Base-by-base conservation (phyloP, 2,329 filamentous ascomycete genomes). In the Clonostachys rhizophaga region DNA sequence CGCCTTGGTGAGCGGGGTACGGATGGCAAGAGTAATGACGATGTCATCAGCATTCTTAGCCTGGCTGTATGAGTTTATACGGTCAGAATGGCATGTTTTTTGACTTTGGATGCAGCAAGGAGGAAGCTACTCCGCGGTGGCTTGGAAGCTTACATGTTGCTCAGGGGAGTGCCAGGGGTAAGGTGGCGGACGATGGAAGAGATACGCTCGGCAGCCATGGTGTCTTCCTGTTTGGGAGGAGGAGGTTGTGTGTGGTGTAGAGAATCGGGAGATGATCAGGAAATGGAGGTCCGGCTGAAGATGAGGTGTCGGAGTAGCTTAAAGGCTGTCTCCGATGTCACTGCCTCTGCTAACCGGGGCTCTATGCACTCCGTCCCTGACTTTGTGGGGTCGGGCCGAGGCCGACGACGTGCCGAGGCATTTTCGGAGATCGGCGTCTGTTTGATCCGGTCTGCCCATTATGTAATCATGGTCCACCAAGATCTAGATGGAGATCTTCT, bases 21-120 rank as follows among this genome's bases (percentile, higher is more conserved):
- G 88, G 59, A 91, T 76, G 30, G 92, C 92, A 49, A 95, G 82
- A 8, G 94, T 99, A 63, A 97, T 96, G 65, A 99, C 94, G 47
- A 99, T 79, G 74, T 99, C 94, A 66, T 97, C 92, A 56, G 91
- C 83, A 68, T 95, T 95, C 76, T 97, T 91, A 58, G 89, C 84
- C 49, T 89, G 91, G 62, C 91, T 96, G 49, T 40, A 49, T 14
- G 34, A 39, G 43, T 33, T 18, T 14, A 35, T 14, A 16, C 16
- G 35, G 20, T 18, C n/a, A n/a, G n/a, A n/a, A n/a, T 18, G n/a
- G n/a, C 37, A n/a, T 40, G n/a, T 40, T 40, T 40, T 40, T 40
- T 40, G n/a, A n/a, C 37, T 40, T 40, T 18, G 17, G 17, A n/a
- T 4, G 17, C 17, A n/a, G n/a, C 17, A n/a, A 24, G 16, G 12